phyloP scores from a whole-genome alignment of 306 rosid species.

The Quillaja saponaria region DNA sequence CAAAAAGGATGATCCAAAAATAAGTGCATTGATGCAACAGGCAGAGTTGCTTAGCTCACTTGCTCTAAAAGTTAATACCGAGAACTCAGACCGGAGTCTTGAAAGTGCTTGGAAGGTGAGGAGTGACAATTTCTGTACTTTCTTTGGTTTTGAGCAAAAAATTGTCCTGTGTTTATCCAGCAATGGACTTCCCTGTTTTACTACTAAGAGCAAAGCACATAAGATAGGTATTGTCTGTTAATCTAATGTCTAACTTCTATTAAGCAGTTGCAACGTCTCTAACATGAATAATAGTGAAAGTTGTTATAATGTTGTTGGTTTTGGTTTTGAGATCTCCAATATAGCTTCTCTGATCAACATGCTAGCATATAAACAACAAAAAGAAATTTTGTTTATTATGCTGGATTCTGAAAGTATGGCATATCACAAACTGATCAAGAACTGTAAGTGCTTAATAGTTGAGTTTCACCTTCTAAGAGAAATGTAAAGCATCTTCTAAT shows the following conservation, averaged over 20 bases:
- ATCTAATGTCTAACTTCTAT: too few species aligned
- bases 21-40: constrained; percentile 83
- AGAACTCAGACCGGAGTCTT: constrained; percentile 90
- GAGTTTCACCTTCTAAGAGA: neutral
- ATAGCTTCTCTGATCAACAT: constrained; percentile 18
- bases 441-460: constrained; percentile 13
- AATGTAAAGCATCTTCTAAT: too few species aligned
- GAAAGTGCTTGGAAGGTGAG: constrained; percentile 99
- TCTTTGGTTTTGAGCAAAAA: constrained; percentile 18
- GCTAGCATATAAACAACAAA: constrained; percentile 7
- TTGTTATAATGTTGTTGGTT: neutral
- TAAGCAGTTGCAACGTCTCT: neutral
- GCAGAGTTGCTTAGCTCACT: constrained; percentile 90
- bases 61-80: constrained; percentile 76
- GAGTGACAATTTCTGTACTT: constrained; percentile 19
- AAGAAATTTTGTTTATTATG: constrained; percentile 8
- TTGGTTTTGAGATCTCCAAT: constrained; percentile 13
- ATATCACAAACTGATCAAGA: constrained; percentile 1
- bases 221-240: constrained; percentile 4
- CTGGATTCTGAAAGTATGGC: constrained; percentile 1
- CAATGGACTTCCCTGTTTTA: constrained; percentile 12
- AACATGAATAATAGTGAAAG: constrained; percentile 2
- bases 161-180: constrained; percentile 14
- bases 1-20: constrained; percentile 85
- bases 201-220: constrained; percentile 14